phyloP scores from a whole-genome alignment of 2,329 filamentous ascomycete genomes.

The Macroventuria anomochaeta region DNA sequence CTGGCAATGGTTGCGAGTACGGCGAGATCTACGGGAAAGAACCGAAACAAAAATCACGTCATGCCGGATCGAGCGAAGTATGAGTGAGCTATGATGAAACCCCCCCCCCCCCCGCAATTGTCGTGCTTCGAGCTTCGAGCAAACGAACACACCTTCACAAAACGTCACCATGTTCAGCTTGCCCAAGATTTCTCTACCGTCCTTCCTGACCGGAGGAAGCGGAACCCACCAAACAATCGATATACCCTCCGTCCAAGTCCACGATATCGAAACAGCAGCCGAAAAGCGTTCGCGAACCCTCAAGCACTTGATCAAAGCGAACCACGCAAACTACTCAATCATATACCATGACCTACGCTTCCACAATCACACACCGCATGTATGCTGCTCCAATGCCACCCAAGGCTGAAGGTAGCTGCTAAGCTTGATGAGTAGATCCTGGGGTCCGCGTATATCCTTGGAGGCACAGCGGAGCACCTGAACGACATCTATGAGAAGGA shows the following conservation, averaged over 20 bases:
- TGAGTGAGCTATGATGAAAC: constrained; percentile 12
- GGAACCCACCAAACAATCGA: constrained; percentile 47
- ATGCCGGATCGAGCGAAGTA: constrained; percentile 32
- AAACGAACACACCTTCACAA: constrained; percentile 4
- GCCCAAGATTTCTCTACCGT: constrained; percentile 29
- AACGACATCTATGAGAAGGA: constrained; percentile 82
- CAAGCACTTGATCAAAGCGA: constrained; percentile 88
- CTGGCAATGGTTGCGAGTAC: constrained; percentile 24
- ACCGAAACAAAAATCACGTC: constrained; percentile 24
- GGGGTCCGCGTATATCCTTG: constrained; percentile 83
- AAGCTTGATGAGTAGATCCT: constrained; percentile 63
- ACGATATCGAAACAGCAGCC: constrained; percentile 78
- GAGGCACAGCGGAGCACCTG: constrained; percentile 74
- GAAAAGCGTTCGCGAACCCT: constrained; percentile 82
- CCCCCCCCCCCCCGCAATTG: constrained; percentile 37
- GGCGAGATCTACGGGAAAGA: constrained; percentile 5
- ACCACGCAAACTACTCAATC: constrained; percentile 88
- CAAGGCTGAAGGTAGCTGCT: constrained; percentile 33
- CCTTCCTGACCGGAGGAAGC: constrained; percentile 25
- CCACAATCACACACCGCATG: constrained; percentile 84
- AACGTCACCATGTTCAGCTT: constrained; percentile 32
- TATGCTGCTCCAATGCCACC: constrained; percentile 47
- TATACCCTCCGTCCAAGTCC: constrained; percentile 72
- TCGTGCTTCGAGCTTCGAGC: constrained; percentile 10
- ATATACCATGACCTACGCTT: constrained; percentile 76